Evolutionary conservation across 257 asterid species (phyloP).

Genomic region (Penstemon barbatus): DNA sequence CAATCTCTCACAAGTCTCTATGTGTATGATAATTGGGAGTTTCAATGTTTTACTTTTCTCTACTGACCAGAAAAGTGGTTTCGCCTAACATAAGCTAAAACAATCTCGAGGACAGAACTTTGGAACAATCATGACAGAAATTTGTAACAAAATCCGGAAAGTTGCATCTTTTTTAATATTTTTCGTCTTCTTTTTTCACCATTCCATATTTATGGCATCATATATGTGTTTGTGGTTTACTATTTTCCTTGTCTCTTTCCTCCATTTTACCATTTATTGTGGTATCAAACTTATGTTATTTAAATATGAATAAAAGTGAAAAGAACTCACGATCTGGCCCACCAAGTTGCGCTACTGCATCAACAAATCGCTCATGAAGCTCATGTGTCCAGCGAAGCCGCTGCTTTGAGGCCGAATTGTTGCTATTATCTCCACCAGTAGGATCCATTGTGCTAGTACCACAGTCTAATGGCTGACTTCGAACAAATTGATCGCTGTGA

Average conservation of each 20-base stretch:
- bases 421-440: slow-evolving; percentile 53
- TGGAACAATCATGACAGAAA: not conserved
- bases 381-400: slow-evolving; percentile 98
- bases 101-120: not conserved
- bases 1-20: not conserved
- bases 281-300: slow-evolving; percentile 12
- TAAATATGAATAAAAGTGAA: slow-evolving; percentile 19
- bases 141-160: not conserved
- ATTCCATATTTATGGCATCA: slow-evolving; percentile 10
- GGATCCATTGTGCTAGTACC: slow-evolving; percentile 58
- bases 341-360: slow-evolving; percentile 97
- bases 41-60: slow-evolving; percentile 7
- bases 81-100: slow-evolving; percentile 18
- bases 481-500: slow-evolving; percentile 33
- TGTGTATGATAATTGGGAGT: not conserved
- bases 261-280: not conserved
- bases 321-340: slow-evolving; percentile 90
- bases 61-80: not conserved
- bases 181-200: not conserved
- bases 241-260: not conserved
- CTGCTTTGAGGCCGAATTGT: slow-evolving; percentile 80
- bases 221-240: slow-evolving; percentile 2
- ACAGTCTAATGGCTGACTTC: slow-evolving; percentile 41
- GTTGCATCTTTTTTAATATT: not conserved
- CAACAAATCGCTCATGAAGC: slow-evolving; percentile 92